phyloP scores from a whole-genome alignment of 345 rosid genomes.

The Euphorbia pulcherrima region DNA sequence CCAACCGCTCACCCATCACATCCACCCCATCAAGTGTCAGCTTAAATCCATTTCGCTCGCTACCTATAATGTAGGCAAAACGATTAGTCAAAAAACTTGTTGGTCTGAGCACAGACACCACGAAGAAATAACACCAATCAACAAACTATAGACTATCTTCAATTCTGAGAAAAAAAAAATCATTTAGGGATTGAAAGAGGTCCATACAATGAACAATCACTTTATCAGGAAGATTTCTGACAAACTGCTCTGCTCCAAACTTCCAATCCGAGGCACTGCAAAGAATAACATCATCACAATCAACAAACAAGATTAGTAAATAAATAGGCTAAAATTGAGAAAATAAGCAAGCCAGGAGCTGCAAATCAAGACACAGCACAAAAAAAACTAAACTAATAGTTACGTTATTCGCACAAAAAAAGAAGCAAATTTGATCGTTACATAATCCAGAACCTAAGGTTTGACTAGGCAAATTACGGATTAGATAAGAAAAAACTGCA shows the following conservation, averaged over 20 bases:
- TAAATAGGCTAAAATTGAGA: background rate
- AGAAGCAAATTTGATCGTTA: background rate
- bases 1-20: slow-evolving; percentile 95
- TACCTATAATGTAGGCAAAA: slow-evolving; percentile 45
- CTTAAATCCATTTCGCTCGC: slow-evolving; percentile 58
- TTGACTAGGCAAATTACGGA: background rate
- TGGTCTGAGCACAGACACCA: background rate
- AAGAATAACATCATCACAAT: slow-evolving; percentile 6
- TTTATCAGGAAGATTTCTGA: slow-evolving; percentile 65
- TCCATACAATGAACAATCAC: slow-evolving; percentile 81
- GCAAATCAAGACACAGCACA: background rate
- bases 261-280: slow-evolving; percentile 89
- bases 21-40: slow-evolving; percentile 89
- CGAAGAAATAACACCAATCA: background rate
- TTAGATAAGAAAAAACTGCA: background rate
- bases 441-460: background rate
- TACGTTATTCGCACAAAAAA: background rate
- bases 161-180: background rate
- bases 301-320: background rate
- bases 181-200: background rate
- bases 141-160: background rate
- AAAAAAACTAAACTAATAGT: background rate
- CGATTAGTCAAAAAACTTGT: slow-evolving; percentile 1
- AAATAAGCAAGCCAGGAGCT: background rate
- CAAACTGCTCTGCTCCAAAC: slow-evolving; percentile 88